Conservation (phyloP, 106 monocot species). For the Dioscorea alata region DNA sequence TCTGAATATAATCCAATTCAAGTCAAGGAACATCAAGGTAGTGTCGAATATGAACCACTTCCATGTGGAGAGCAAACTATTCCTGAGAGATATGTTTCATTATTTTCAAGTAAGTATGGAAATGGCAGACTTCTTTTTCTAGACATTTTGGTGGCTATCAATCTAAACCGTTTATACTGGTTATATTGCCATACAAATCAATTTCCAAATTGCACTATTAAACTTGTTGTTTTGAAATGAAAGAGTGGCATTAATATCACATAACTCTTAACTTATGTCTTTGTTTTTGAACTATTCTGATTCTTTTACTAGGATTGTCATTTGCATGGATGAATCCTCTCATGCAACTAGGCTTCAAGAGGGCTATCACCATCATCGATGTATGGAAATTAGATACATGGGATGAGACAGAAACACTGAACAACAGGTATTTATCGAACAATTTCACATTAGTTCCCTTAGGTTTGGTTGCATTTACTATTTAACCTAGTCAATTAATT, state of each 20-base stretch:
- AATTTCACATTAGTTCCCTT: too few species aligned
- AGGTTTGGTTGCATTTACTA: too few species aligned
- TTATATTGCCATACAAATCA: too few species aligned
- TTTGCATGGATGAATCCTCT: conserved; percentile 4
- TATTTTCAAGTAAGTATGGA: background rate
- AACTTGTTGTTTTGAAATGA: too few species aligned
- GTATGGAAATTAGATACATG: conserved; percentile 5
- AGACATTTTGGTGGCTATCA: too few species aligned
- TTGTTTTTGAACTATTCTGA: background rate
- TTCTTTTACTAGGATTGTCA: background rate
- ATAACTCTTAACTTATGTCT: background rate
- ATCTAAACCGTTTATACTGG: too few species aligned
- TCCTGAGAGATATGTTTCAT: background rate
- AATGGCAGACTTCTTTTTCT: too few species aligned
- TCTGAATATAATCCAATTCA: background rate
- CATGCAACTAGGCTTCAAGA: conserved; percentile 3
- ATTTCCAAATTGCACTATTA: too few species aligned
- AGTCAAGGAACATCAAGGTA: background rate
- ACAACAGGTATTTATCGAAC: background rate
- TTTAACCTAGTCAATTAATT: background rate
- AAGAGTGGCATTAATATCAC: background rate
- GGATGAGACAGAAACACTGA: conserved; percentile 4
- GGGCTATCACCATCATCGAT: background rate
- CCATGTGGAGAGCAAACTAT: background rate
- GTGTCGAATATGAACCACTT: background rate